These are phyloP conservation scores for Cicer bijugum DNA, from an alignment of 306 rosid genomes.

Conservation along the genomic window DNA sequence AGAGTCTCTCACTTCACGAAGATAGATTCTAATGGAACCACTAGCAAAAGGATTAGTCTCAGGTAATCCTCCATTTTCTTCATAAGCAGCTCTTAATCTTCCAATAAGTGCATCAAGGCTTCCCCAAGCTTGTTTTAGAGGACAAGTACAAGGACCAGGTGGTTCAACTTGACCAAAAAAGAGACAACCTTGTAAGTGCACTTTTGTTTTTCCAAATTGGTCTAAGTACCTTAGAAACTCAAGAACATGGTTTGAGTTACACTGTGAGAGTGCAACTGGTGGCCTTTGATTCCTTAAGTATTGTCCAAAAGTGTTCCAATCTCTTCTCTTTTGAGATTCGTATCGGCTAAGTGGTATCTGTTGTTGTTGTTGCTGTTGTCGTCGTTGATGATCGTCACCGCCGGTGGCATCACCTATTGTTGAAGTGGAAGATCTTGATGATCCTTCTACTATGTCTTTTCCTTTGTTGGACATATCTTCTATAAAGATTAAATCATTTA, in stretches of 20 bases:
- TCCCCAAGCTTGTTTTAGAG: slow-evolving; percentile 88
- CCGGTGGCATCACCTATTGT: neutral
- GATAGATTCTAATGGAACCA: slow-evolving; percentile 75
- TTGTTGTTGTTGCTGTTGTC: slow-evolving; percentile 31
- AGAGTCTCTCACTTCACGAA: slow-evolving; percentile 76
- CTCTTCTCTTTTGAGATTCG: slow-evolving; percentile 85
- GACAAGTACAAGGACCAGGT: slow-evolving; percentile 85
- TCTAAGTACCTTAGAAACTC: slow-evolving; percentile 82
- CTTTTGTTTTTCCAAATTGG: slow-evolving; percentile 86
- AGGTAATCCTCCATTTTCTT: slow-evolving; percentile 90
- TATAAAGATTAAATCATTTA: slow-evolving; percentile 45
- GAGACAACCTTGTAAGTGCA: slow-evolving; percentile 68
- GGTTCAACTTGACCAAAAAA: slow-evolving; percentile 80
- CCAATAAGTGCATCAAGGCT: slow-evolving; percentile 91
- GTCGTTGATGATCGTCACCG: neutral
- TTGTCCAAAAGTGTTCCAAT: slow-evolving; percentile 94
- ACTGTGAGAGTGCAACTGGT: slow-evolving; percentile 67
- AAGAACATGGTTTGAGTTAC: slow-evolving; percentile 77
- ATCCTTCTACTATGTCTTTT: slow-evolving; percentile 56
- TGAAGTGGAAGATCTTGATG: slow-evolving; percentile 47
- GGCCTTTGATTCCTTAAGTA: slow-evolving; percentile 88
- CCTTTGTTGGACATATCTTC: slow-evolving; percentile 56
- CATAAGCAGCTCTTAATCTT: slow-evolving; percentile 87
- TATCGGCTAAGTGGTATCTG: slow-evolving; percentile 63
- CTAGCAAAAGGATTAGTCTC: slow-evolving; percentile 83